Percentiles rank a stretch among this genome's conserved stretches.
phyloP scores from a whole-genome alignment of 768 basidiomycete genomes.

The Hygrophorus russula region DNA sequence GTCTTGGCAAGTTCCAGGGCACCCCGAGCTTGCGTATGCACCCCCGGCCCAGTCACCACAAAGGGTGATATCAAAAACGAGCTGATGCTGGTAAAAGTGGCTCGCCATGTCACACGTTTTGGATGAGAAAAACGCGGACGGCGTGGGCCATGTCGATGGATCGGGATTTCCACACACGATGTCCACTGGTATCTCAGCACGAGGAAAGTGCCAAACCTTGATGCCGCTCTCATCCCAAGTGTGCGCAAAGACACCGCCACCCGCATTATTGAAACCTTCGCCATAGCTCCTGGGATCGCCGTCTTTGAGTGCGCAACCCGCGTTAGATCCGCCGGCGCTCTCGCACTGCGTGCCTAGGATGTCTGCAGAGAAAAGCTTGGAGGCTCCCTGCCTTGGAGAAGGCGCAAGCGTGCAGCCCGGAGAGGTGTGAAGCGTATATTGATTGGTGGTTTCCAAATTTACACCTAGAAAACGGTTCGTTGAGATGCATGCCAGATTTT shows the following conservation, averaged over 20 bases:
- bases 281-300: conserved; percentile 27
- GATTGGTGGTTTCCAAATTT: conserved; percentile 44
- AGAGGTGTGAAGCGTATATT: conserved; percentile 55
- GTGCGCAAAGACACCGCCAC: conserved; percentile 46
- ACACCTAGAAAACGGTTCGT: too few relatives aligned
- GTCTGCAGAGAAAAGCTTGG: conserved; percentile 9
- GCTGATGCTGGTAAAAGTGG: conserved; percentile 40
- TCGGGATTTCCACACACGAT: conserved; percentile 34
- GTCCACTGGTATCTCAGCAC: conserved; percentile 39
- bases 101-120: conserved; percentile 33
- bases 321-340: conserved; percentile 26
- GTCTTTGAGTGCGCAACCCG: conserved; percentile 41
- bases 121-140: conserved; percentile 41
- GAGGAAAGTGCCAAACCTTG: conserved; percentile 44
- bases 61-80: conserved; percentile 38
- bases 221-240: conserved; percentile 43
- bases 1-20: conserved; percentile 33
- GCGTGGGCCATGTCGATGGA: conserved; percentile 40
- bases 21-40: conserved; percentile 23
- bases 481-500: too few relatives aligned
- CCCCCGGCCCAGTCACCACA: conserved; percentile 36
- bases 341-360: conserved; percentile 25
- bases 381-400: too few relatives aligned
- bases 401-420: conserved; percentile 22
- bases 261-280: conserved; percentile 28